Evolutionary conservation across 768 basidiomycete genomes (phyloP), one percentile per base, ranked within the genome.

Genomic region (Psilocybe subaeruginosa): DNA sequence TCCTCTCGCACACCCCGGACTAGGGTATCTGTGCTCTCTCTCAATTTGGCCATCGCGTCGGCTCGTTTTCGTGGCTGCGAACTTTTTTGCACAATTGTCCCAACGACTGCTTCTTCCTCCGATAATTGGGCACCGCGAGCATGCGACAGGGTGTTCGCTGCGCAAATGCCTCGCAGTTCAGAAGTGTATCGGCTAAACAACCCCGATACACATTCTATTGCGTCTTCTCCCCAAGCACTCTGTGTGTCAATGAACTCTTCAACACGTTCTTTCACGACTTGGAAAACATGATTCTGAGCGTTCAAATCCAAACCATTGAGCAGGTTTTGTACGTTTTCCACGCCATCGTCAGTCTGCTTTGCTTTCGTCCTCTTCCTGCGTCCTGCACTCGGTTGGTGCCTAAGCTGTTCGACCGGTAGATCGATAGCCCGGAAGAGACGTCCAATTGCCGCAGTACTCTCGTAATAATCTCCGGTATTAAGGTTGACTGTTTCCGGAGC

Each of bases 61-160:
- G 73, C 79, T 23, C 87, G 77, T 59, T 75, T 78, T 8, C 85
- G 78, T 11, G 82, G 80, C 65, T 89, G 85, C 0, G 86, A 82
- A 11, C 78, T 84, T 60, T 87, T 86, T 17, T 87, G 86, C 0
- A 83, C 75, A 60, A 90, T 90, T 0, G 88, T 89, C 0, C 90
- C 89, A 16, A 89, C 70, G 2, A 87, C 72, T 0, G 82, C 86
- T 69, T 90, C 90, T 67, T 85, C 87, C 66, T 90, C 88, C 8
- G 82, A 82, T 1, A 89, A 73, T 54, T 76, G 74, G 1, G 77
- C 74, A 3, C 70, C 73, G 30, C 74, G 77, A n/a, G 69, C 65
- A 53, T 76, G 73, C 2, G 81, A 83, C 0, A 88, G 72, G 1
- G 80, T 80, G 68, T 84, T 74, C 14, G 74, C 70, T 31, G 73